Base-by-base conservation (phyloP, 2,329 filamentous ascomycete species). In the Cyphellophora attinorum region DNA sequence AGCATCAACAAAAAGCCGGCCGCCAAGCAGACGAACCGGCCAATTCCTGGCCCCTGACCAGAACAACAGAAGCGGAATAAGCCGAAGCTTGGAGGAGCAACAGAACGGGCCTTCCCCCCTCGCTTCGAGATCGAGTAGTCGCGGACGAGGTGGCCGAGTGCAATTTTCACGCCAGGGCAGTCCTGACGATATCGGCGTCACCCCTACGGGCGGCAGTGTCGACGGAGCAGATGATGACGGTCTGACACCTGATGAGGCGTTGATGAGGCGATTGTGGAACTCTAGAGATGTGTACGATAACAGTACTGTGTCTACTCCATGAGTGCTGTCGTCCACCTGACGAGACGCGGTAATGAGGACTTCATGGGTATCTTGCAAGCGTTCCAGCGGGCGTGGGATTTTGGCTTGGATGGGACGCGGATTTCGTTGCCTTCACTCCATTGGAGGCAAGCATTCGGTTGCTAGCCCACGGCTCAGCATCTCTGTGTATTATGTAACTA, bases 141-240 rank as follows among this genome's bases (percentile, higher is more conserved):
- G 28, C 8, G 19, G 29, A 15, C 34, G 31, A 21, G 34, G 35
- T 6, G 42, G 40, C 11, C 27, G 42, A 37, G 45, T 50, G 11
- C 41, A 45, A 29, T 44, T 50, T 25, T 40, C 44, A 30, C 43
- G 45, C 21, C 48, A 47, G 34, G 45, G 29, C 12, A 49, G 46
- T 25, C 45, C 48, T 29, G 45, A 49, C 14, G 47, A 51, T 28
- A 51, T 51, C 16, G 46, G 42, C 27, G 38, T 49, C 18, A 49
- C 42, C 11, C 46, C 46, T 3, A 39, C 38, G n/a, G 39, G 40
- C 18, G 45, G 40, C 16, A 45, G 42, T 28, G 35, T 32, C 11
- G 48, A 47, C 31, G 43, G 34, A 16, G 29, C 25, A 11, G 39
- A 41, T 29, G 45, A 49, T n/a, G 42, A 42, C 12, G 47, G 44